phyloP scores from a whole-genome alignment of 2,329 filamentous ascomycete species.

The Venturiaceae sp. region DNA sequence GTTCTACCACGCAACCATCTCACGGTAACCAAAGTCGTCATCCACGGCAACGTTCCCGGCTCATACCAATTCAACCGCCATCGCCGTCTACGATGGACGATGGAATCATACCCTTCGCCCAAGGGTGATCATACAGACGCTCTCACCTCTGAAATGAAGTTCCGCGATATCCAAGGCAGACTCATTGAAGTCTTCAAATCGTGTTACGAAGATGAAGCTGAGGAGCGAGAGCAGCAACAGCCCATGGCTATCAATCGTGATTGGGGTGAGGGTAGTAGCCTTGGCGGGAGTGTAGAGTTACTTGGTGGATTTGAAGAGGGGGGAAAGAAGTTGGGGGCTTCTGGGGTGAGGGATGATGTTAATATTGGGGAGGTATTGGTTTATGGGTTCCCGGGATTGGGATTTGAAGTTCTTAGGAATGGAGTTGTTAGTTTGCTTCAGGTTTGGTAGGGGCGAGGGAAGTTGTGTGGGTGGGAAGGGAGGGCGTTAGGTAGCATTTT shows the following conservation, averaged over 20 bases:
- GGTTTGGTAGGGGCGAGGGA: conserved; percentile 44
- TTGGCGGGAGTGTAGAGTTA: conserved; percentile 46
- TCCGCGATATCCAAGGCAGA: conserved; percentile 59
- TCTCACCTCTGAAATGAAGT: conserved; percentile 68
- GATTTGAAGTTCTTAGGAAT: conserved; percentile 94
- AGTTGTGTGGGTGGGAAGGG: not conserved
- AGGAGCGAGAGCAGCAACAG: conserved; percentile 43
- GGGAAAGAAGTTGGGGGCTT: conserved; percentile 23
- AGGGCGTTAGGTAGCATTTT: not conserved
- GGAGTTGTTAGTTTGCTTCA: conserved; percentile 83
- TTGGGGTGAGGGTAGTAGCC: conserved; percentile 81
- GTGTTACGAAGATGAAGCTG: conserved; percentile 47
- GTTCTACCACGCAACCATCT: conserved; percentile 45
- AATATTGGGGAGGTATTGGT: conserved; percentile 68
- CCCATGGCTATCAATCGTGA: conserved; percentile 83
- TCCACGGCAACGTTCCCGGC: conserved; percentile 91
- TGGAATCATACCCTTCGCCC: conserved; percentile 30
- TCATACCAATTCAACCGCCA: conserved; percentile 97
- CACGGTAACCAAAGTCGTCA: conserved; percentile 81
- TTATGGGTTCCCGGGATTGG: conserved; percentile 85
- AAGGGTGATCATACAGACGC: not conserved
- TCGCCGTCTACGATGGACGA: conserved; percentile 78
- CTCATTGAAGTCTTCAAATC: conserved; percentile 63
- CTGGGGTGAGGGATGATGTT: conserved; percentile 23
- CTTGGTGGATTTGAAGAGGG: conserved; percentile 41